Evolutionary conservation across 2,329 filamentous ascomycete species (phyloP), one percentile per base, ranked within the genome.

Genomic region (Penicillium expansum): DNA sequence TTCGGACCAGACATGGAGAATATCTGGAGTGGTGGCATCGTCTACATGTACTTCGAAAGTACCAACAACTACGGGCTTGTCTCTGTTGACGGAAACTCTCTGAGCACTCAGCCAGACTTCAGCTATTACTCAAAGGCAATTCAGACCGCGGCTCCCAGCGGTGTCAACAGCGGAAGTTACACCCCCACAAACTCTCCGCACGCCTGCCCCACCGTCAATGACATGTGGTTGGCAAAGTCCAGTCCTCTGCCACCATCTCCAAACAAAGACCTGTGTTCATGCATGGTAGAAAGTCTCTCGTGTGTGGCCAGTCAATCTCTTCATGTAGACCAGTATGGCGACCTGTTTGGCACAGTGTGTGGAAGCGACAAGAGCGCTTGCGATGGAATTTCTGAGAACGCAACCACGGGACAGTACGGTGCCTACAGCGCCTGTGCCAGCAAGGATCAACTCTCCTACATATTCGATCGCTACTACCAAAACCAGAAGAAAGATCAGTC

Each of bases 21-120:
- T 10, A 89, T 96, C 69, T 92, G 93, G 85, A 94, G 90, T 48
- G 94, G 94, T 65, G 94, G 92, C 75, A 95, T 97, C 64, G 91
- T 97, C 71, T 97, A 97, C 83, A 95, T 96, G 91, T 97, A 93
- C 81, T 92, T 91, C 79, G 83, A 96, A 79, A 92, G 96, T 76
- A 79, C 75, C 48, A 97, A 97, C 79, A 81, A 96, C 74, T 97
- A 91, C 70, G 93, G 64, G 52, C 55, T 73, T 18, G 66, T 72
- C 82, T 83, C 88, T 77, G 83, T 97, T 43, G 89, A 79, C 48
- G 82, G 82, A 66, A 78, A 79, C 69, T 78, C 79, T 49, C 89
- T 87, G 60, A 83, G 76, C 60, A 88, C 86, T 60, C 82, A 41
- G 6, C 8, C 18, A 13, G 54, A 44, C 4, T 56, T 52, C 33